Base-by-base conservation (phyloP, 2,329 filamentous ascomycete genomes). In the Aspergillus tubingensis region DNA sequence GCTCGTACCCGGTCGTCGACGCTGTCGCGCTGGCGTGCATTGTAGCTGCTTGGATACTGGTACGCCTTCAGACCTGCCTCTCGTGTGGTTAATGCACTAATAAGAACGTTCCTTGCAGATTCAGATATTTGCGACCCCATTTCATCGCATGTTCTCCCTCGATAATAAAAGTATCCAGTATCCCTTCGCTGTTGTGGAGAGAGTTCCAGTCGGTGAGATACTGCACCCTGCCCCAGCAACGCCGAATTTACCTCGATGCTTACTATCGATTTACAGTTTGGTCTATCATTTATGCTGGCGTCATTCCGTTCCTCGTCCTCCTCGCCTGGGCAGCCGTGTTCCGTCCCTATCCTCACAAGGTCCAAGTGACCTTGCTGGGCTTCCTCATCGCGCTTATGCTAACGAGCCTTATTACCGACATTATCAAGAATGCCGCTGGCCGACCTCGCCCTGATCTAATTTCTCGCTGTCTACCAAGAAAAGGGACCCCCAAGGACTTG, bases 131-230 rank as follows among this genome's bases (percentile, higher is more conserved):
- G 84, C 91, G 68, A 88, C 89, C 62, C 95, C 95, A 0, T 98
- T 98, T 74, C 92, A 98, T 75, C 92, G 91, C 78, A 90, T 97
- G 86, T 98, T 99, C 79, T 90, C 87, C 65, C 85, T 98, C 63
- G 90, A 92, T 73, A 92, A 98, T 74, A 84, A 91, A 23, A 82
- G 87, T 53, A 92, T 98, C 61, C 88, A 91, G 65, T 97, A 90
- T 71, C 95, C 95, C 0, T 90, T 96, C 77, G 92, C 95, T 21
- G 83, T 89, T 59, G 78, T 89, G 54, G 93, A 99, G 76, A 86
- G 92, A 63, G 95, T 99, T 0, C 83, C 92, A 7, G 87, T 96
- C 13, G 74, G 89, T 90, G 81, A 67, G 88, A 32, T 17, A 3
- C 17, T 11, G 23, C 38, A 15, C 80, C 32, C 58, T 54, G 38